Conservation (phyloP, 768 basidiomycete genomes). For the Termitomyces sp. region DNA sequence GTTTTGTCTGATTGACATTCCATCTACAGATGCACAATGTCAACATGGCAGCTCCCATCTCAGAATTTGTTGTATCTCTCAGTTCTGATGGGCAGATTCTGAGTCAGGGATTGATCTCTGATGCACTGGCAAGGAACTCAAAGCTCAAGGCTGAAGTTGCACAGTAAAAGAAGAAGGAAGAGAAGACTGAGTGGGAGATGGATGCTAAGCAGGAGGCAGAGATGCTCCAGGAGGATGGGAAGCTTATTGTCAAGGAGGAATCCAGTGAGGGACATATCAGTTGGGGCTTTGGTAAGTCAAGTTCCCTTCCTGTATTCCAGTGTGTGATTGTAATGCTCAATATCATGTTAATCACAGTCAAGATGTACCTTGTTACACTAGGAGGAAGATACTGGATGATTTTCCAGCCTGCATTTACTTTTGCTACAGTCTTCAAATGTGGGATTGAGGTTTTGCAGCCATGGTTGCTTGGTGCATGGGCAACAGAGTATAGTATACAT, state of each 20-base stretch:
- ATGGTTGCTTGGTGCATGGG: slow-evolving; percentile 57
- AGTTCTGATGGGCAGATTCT: too few relatives aligned
- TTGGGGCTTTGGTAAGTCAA: too few relatives aligned
- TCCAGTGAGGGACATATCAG: slow-evolving; percentile 31
- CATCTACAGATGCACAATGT: too few relatives aligned
- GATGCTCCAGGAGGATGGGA: slow-evolving; percentile 37
- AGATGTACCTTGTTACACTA: slow-evolving; percentile 26
- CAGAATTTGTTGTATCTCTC: too few relatives aligned
- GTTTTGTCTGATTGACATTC: too few relatives aligned
- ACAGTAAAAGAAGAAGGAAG: slow-evolving; percentile 24
- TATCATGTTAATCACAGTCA: too few relatives aligned
- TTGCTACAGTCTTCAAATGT: slow-evolving; percentile 26
- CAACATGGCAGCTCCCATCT: too few relatives aligned
- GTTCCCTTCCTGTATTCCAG: too few relatives aligned
- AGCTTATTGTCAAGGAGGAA: slow-evolving; percentile 63
- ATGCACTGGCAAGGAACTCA: slow-evolving; percentile 38
- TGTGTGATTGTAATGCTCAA: too few relatives aligned
- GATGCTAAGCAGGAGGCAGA: slow-evolving; percentile 16
- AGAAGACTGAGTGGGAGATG: slow-evolving; percentile 23
- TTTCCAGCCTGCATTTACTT: slow-evolving; percentile 30
- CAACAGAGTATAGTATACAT: slow-evolving; percentile 13
- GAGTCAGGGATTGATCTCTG: slow-evolving; percentile 62
- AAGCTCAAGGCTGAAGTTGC: neutral
- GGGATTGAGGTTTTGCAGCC: too few relatives aligned
- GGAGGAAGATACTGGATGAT: slow-evolving; percentile 31